These are phyloP conservation scores for Pyrenophora seminiperda DNA, from an alignment of 2,329 filamentous ascomycete species.

Conservation along the genomic window DNA sequence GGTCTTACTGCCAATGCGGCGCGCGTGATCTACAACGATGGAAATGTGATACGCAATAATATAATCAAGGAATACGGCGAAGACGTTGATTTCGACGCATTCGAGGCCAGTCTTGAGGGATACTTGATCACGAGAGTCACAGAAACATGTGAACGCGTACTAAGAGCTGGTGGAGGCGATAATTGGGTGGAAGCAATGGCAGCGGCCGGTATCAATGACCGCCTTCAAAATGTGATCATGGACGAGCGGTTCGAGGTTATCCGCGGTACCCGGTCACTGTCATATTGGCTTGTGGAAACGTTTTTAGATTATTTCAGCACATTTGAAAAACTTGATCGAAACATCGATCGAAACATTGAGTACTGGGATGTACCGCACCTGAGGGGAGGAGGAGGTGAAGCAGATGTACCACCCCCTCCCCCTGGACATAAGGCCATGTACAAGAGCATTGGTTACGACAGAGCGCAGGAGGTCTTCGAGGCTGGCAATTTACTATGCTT, in stretches of 20 bases:
- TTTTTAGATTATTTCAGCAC: background rate
- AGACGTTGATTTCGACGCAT: background rate
- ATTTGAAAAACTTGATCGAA: background rate
- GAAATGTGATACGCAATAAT: background rate
- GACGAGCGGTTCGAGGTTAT: background rate
- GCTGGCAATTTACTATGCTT: no score
- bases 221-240: background rate
- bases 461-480: background rate
- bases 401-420: background rate
- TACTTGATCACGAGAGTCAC: background rate
- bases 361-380: background rate
- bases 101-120: background rate
- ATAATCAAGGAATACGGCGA: background rate
- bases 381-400: background rate
- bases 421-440: background rate
- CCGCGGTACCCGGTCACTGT: background rate
- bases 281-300: background rate
- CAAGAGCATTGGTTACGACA: background rate
- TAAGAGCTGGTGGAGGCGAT: background rate
- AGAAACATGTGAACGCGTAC: background rate
- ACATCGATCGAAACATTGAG: background rate
- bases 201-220: background rate
- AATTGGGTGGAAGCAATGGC: background rate
- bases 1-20: background rate
- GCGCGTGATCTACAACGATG: background rate